Base-by-base conservation (phyloP, 441 rosid genomes). In the Manihot esculenta region DNA sequence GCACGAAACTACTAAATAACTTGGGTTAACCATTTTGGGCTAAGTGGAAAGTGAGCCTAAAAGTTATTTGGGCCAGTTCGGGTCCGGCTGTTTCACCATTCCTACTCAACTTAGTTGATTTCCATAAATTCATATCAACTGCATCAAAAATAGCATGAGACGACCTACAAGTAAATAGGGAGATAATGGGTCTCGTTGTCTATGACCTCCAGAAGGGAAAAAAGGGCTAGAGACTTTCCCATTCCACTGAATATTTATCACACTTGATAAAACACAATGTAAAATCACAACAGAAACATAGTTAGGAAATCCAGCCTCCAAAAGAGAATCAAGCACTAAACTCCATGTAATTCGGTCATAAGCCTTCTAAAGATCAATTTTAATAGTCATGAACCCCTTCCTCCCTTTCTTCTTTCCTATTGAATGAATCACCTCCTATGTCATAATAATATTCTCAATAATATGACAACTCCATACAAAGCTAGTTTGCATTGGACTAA, bases 151-250 rank as follows among this genome's bases (percentile, higher is more conserved):
- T 51, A 0, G 7, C 2, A 5, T 50, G 59, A 18, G 44, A 23
- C 0, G 60, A 20, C 30, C 21, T 0, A 21, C 8, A 30, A 71
- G 62, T 0, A 58, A 13, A 13, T 55, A 66, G 1, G 66, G 71
- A 21, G 71, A 66, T 0, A 73, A 48, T 0, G 65, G 58, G 26
- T 58, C 64, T 3, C 76, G 71, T 56, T 73, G 59, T 11, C 26
- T 10, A 12, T 56, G 9, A 0, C 76, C 71, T 7, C 60, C 10
- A 1, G 45, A 0, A 2, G 60, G 53, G 0, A 4, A 2, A 20
- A 71, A 62, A 3, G 1, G 0, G 0, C 49, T 15, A 3, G 26
- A 10, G 2, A 1, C 6, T 5, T 21, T 23, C 3, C 60, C 68
- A 23, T 62, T 71, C 68, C 72, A 69, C 4, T 42, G 2, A 2